Evolutionary conservation across 768 basidiomycete species (phyloP).

Genomic region (Hygrophoropsis aurantiaca): DNA sequence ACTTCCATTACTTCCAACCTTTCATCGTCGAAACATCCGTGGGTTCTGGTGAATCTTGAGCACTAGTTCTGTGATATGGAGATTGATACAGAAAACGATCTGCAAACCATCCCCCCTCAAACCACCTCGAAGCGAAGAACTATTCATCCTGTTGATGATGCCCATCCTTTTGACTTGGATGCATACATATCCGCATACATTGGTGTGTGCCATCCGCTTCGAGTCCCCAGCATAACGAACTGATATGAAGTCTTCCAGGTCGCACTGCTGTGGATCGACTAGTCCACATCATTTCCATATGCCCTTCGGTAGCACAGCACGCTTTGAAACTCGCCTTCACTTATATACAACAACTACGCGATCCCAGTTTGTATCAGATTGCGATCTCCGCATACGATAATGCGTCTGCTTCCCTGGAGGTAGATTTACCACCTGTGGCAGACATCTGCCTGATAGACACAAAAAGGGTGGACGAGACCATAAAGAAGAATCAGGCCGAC

Average conservation of each 20-base stretch:
- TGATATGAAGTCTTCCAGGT: constrained; percentile 41
- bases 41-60: too few relatives aligned
- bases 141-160: constrained; percentile 62
- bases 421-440: constrained; percentile 42
- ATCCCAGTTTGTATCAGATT: constrained; percentile 58
- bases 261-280: constrained; percentile 75
- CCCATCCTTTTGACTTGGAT: constrained; percentile 88
- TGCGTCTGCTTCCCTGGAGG: constrained; percentile 25
- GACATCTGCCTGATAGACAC: constrained; percentile 58
- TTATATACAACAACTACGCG: constrained; percentile 66
- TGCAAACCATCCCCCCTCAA: constrained; percentile 10
- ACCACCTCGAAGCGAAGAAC: constrained; percentile 13
- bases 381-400: constrained; percentile 57
- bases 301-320: constrained; percentile 69
- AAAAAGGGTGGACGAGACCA: constrained; percentile 72
- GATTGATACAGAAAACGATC: constrained; percentile 24
- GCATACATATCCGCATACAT: constrained; percentile 74
- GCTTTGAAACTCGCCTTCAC: constrained; percentile 68
- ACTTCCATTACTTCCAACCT: too few relatives aligned
- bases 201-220: constrained; percentile 40
- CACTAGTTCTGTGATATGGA: constrained; percentile 21
- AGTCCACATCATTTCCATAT: constrained; percentile 60
- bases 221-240: constrained; percentile 4
- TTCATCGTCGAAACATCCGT: too few relatives aligned
- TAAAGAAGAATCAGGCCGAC: constrained; percentile 69